A percentile compares a stretch with the other conserved stretches of the same genome.
phyloP scores from a whole-genome alignment of 2,329 filamentous ascomycete genomes.

The Graphilbum sp. region DNA sequence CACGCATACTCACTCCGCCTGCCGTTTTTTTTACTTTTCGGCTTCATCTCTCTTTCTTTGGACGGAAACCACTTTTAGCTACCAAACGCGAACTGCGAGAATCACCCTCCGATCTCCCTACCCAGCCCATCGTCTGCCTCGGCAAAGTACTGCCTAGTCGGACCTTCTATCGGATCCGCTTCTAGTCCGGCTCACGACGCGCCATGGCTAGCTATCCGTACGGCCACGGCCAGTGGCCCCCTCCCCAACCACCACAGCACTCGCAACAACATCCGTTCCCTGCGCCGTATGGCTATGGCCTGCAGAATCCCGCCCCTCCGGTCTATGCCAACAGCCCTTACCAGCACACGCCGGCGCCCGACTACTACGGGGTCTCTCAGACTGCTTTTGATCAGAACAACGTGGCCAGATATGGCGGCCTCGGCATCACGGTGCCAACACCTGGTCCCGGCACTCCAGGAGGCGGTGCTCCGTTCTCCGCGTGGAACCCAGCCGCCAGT shows the following conservation, averaged over 20 bases:
- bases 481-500: neutral
- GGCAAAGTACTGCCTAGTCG: too few relatives aligned
- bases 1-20: too few relatives aligned
- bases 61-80: too few relatives aligned
- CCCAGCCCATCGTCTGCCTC: too few relatives aligned
- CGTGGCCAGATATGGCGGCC: slow-evolving; percentile 20
- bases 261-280: neutral
- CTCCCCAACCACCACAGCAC: slow-evolving; percentile 1
- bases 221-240: slow-evolving; percentile 14
- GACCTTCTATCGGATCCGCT: too few relatives aligned
- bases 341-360: slow-evolving; percentile 2
- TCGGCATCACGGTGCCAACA: slow-evolving; percentile 17
- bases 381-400: slow-evolving; percentile 22
- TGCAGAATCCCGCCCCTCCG: neutral
- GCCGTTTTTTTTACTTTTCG: too few relatives aligned
- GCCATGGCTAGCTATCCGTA: slow-evolving; percentile 16
- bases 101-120: too few relatives aligned
- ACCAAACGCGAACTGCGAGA: too few relatives aligned
- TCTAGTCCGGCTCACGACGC: too few relatives aligned
- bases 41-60: too few relatives aligned
- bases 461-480: neutral
- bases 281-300: slow-evolving; percentile 1
- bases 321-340: neutral
- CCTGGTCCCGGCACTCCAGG: neutral
- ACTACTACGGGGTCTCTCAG: slow-evolving; percentile 16